Evolutionary conservation across 768 basidiomycete genomes (phyloP).

Genomic region (Sarcomyxa edulis): DNA sequence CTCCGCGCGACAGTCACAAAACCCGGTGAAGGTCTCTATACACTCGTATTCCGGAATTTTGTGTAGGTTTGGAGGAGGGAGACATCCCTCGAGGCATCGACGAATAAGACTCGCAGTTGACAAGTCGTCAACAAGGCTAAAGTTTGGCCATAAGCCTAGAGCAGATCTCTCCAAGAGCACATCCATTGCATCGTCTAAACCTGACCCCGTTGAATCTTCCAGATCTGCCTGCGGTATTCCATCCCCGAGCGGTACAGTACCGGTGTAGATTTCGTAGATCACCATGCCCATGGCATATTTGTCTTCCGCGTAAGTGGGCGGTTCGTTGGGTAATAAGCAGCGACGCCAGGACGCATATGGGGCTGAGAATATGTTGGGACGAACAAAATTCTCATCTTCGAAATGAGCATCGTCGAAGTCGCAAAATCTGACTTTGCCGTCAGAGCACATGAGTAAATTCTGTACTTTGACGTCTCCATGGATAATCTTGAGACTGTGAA

Average conservation of each 20-base stretch:
- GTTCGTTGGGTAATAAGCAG: constrained; percentile 10
- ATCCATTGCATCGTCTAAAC: constrained; percentile 11
- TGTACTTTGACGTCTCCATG: constrained; percentile 17
- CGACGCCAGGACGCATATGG: constrained; percentile 1
- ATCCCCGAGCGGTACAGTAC: constrained; percentile 15
- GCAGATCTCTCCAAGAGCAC: constrained; percentile 8
- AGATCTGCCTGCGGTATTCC: no score
- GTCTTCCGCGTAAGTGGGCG: constrained; percentile 16
- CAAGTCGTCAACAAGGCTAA: constrained; percentile 12
- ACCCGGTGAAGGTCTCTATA: no score
- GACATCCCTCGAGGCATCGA: constrained; percentile 4
- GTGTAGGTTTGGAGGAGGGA: no score
- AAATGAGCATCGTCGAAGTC: constrained; percentile 11
- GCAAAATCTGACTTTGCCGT: constrained; percentile 9
- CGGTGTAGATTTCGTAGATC: constrained; percentile 18
- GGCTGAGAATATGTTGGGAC: constrained; percentile 1
- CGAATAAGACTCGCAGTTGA: constrained; percentile 8
- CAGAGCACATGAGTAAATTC: constrained; percentile 12
- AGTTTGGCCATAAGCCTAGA: constrained; percentile 13
- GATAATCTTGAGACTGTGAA: constrained; percentile 15
- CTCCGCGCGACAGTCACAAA: no score
- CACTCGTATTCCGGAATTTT: no score
- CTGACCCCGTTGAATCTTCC: no score
- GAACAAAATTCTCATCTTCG: no score
- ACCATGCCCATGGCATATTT: constrained; percentile 19